phyloP scores from a whole-genome alignment of 2,329 filamentous ascomycete genomes.

The Fusarium sp. region DNA sequence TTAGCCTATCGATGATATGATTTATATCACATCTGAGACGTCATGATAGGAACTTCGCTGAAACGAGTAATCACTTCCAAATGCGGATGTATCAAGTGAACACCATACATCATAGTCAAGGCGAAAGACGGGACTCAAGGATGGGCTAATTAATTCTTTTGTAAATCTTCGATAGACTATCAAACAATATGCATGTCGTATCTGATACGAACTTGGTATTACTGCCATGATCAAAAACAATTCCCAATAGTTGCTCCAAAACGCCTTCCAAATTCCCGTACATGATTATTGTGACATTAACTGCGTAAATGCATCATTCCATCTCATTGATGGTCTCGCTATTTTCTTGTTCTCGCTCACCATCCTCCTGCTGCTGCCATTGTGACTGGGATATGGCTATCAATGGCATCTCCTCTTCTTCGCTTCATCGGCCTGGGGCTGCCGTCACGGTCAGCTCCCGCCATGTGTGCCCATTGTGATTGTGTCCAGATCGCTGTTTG shows the following conservation, averaged over 20 bases:
- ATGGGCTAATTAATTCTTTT: constrained; percentile 12
- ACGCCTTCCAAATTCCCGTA: constrained; percentile 3
- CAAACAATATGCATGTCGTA: constrained; percentile 26
- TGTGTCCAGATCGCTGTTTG: constrained; percentile 53
- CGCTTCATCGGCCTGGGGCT: constrained; percentile 55
- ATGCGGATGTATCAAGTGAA: background rate
- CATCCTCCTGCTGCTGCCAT: constrained; percentile 47
- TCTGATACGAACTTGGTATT: constrained; percentile 37
- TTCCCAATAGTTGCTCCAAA: constrained; percentile 23
- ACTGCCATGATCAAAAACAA: constrained; percentile 18
- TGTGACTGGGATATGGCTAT: constrained; percentile 50
- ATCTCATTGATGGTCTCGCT: constrained; percentile 13
- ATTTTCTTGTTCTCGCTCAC: constrained; percentile 34
- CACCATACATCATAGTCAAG: background rate
- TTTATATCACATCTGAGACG: constrained; percentile 6
- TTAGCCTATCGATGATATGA: background rate
- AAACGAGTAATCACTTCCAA: background rate
- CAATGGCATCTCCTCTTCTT: constrained; percentile 50
- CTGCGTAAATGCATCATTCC: constrained; percentile 35
- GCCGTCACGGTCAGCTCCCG: constrained; percentile 50
- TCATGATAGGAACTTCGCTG: constrained; percentile 1
- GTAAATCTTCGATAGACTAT: constrained; percentile 12
- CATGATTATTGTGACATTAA: constrained; percentile 34
- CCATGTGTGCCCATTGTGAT: constrained; percentile 51
- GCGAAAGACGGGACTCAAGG: background rate